phyloP scores from a whole-genome alignment of 768 basidiomycete genomes.

The Amylocystis lapponica region DNA sequence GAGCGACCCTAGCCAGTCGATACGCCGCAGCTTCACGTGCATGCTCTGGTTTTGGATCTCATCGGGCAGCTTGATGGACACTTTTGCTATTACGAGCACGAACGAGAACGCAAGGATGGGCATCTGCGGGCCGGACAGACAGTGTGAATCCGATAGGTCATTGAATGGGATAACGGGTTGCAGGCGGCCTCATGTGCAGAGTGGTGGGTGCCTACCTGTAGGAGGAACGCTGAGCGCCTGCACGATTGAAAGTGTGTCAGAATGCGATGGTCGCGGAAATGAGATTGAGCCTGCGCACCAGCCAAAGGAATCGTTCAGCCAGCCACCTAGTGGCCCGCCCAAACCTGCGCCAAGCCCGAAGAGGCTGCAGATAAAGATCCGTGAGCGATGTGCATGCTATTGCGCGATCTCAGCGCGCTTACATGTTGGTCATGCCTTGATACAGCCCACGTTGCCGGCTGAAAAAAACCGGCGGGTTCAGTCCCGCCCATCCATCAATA shows the following conservation, averaged over 20 bases:
- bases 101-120: constrained; percentile 73
- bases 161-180: background rate
- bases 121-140: constrained; percentile 38
- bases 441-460: constrained; percentile 86
- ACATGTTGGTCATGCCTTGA: constrained; percentile 91
- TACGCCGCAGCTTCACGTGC: constrained; percentile 63
- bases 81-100: constrained; percentile 65
- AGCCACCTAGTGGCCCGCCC: constrained; percentile 78
- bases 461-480: constrained; percentile 3
- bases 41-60: constrained; percentile 54
- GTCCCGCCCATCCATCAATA: background rate
- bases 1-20: constrained; percentile 81
- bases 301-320: constrained; percentile 80
- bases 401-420: constrained; percentile 22
- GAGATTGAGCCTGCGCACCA: constrained; percentile 48
- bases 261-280: background rate
- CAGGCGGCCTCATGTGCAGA: too few relatives aligned
- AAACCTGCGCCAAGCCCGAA: constrained; percentile 81
- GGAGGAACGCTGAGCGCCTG: constrained; percentile 82
- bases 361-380: constrained; percentile 41
- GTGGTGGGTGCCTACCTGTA: constrained; percentile 52
- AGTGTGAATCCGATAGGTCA: background rate
- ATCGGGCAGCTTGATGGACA: constrained; percentile 71
- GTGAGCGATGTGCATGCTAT: background rate
- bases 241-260: background rate